Percentiles rank a stretch among this genome's conserved stretches.
Conservation (phyloP, 208 protist species). For the Trypanosoma mega region DNA sequence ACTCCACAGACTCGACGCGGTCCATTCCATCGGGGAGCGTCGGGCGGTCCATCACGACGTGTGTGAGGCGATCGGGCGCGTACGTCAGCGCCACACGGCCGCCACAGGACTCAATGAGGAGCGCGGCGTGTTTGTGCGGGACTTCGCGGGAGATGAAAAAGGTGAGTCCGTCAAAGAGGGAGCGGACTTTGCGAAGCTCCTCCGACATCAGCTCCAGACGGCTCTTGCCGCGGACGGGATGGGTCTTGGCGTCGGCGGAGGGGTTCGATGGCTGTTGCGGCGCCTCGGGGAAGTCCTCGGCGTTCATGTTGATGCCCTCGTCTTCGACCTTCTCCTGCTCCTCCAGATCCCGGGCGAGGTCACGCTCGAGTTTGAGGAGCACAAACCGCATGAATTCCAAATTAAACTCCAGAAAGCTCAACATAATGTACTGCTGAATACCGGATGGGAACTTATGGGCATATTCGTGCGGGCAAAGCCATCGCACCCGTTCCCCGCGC, state of each 20-base stretch:
- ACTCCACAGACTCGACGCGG: conserved; percentile 71
- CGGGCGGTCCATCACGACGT: conserved; percentile 87
- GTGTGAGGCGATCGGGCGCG: conserved; percentile 72
- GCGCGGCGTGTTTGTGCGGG: conserved; percentile 82
- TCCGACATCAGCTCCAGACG: conserved; percentile 45
- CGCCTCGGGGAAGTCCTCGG: conserved; percentile 40
- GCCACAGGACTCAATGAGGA: conserved; percentile 89
- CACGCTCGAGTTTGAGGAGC: conserved; percentile 95
- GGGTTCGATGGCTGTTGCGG: conserved; percentile 30
- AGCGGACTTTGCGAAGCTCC: conserved; percentile 59
- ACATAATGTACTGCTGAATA: conserved; percentile 95
- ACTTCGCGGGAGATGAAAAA: conserved; percentile 93
- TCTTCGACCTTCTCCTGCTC: conserved; percentile 61
- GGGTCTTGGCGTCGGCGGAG: conserved; percentile 32
- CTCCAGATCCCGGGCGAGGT: conserved; percentile 65
- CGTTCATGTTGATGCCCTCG: conserved; percentile 50
- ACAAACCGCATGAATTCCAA: conserved; percentile 96
- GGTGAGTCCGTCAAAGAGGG: conserved; percentile 68
- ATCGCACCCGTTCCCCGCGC: conserved; percentile 94
- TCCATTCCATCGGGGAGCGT: conserved; percentile 55
- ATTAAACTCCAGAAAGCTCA: conserved; percentile 98
- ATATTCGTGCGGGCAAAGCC: conserved; percentile 98
- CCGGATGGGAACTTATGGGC: conserved; percentile 92
- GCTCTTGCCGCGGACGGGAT: conserved; percentile 23
- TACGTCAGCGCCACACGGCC: conserved; percentile 81